phyloP scores from a whole-genome alignment of 2,329 filamentous ascomycete genomes.

The Mollisiaceae sp. region DNA sequence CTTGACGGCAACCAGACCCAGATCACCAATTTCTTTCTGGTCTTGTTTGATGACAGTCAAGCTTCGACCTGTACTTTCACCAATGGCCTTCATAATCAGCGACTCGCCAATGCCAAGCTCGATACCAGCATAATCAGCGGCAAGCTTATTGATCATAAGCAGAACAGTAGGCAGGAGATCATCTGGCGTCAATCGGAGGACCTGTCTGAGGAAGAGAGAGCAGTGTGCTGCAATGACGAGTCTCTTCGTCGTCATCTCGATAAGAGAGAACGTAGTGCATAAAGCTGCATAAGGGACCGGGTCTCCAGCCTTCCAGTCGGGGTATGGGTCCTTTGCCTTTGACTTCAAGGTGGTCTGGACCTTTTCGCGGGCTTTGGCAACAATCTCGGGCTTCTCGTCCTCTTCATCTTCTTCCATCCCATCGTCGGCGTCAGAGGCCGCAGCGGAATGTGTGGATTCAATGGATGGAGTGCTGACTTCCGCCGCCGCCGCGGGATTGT shows the following conservation, averaged over 20 bases:
- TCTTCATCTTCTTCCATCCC: constrained; percentile 50
- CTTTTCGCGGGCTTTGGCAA: constrained; percentile 78
- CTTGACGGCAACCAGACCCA: constrained; percentile 93
- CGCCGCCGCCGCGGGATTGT: not conserved
- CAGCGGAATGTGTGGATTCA: constrained; percentile 46
- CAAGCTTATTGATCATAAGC: constrained; percentile 97
- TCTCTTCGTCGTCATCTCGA: constrained; percentile 93
- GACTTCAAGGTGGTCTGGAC: constrained; percentile 77
- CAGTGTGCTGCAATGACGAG: constrained; percentile 88
- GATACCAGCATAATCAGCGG: constrained; percentile 94
- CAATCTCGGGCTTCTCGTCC: constrained; percentile 71
- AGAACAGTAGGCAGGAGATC: constrained; percentile 89
- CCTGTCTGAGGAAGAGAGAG: constrained; percentile 88
- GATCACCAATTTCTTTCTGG: constrained; percentile 94
- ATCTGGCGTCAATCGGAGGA: constrained; percentile 86
- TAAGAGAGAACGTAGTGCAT: constrained; percentile 90
- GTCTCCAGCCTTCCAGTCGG: constrained; percentile 88
- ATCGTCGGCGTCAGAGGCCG: constrained; percentile 54
- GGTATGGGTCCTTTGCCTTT: constrained; percentile 79
- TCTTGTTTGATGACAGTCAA: constrained; percentile 90
- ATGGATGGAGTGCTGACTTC: constrained; percentile 32
- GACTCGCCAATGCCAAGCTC: constrained; percentile 99
- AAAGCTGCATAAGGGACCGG: constrained; percentile 94
- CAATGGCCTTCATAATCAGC: constrained; percentile 97
- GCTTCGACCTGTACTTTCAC: constrained; percentile 89